These are phyloP conservation scores for Sphaceloma murrayae DNA, from an alignment of 2,329 filamentous ascomycete species.

Conservation along the genomic window DNA sequence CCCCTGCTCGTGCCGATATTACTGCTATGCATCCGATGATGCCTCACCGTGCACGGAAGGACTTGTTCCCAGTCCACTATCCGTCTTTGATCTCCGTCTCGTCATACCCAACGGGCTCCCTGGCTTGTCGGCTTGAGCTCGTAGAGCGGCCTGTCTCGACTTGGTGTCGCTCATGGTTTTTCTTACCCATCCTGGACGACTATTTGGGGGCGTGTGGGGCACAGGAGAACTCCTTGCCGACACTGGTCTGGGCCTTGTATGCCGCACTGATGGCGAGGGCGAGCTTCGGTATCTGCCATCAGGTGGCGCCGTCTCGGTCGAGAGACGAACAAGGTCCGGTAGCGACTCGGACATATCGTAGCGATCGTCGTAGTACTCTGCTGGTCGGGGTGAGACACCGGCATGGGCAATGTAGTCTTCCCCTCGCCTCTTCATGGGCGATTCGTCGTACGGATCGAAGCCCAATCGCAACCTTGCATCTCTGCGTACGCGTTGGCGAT, in stretches of 20 bases:
- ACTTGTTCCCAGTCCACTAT: constrained; percentile 16
- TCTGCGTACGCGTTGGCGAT: constrained; percentile 49
- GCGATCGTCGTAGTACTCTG: constrained; percentile 2
- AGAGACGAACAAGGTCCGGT: not conserved
- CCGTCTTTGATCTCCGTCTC: constrained; percentile 10
- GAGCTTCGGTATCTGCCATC: constrained; percentile 1
- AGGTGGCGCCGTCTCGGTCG: not conserved
- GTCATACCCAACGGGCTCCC: constrained; percentile 17
- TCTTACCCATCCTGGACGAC: not conserved
- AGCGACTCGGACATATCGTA: not conserved
- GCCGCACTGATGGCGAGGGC: constrained; percentile 6
- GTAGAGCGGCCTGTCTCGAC: constrained; percentile 9
- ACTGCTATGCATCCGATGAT: no score
- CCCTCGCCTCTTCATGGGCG: constrained; percentile 54
- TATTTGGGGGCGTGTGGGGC: not conserved
- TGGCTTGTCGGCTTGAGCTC: constrained; percentile 15
- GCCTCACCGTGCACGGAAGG: not conserved
- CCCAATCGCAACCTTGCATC: constrained; percentile 55
- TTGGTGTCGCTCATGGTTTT: constrained; percentile 7
- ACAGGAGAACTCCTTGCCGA: constrained; percentile 6
- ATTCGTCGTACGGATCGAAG: constrained; percentile 64
- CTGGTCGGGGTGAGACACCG: constrained; percentile 4
- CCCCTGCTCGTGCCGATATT: no score
- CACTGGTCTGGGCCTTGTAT: not conserved
- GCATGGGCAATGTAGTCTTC: constrained; percentile 53